These are phyloP conservation scores for Periglandula ipomoeae DNA, from an alignment of 2,329 filamentous ascomycete species.

Conservation along the genomic window DNA sequence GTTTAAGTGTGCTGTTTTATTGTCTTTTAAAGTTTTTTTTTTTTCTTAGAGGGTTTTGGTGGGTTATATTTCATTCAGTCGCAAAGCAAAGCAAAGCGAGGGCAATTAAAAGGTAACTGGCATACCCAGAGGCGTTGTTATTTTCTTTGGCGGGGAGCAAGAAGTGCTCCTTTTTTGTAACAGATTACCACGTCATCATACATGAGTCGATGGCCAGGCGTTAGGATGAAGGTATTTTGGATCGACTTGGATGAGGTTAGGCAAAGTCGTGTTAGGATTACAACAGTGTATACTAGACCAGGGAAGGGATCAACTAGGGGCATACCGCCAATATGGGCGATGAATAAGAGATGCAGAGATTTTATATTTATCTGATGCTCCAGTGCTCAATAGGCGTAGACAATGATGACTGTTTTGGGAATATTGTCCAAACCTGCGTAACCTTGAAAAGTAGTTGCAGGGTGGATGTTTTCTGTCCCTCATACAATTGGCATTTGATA, in stretches of 20 bases:
- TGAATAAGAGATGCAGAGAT: background rate
- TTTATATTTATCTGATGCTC: too few species aligned
- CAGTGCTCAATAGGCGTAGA: too few species aligned
- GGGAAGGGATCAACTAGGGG: too few species aligned
- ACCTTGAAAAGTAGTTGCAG: too few species aligned
- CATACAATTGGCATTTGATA: too few species aligned
- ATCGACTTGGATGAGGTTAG: conserved; percentile 3
- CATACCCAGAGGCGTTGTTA: conserved; percentile 5
- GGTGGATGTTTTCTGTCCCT: too few species aligned
- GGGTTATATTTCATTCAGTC: background rate
- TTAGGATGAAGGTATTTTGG: conserved; percentile 4
- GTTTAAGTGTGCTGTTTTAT: background rate
- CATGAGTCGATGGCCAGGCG: background rate
- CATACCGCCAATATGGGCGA: background rate
- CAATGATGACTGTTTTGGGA: too few species aligned
- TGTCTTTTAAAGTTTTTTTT: background rate
- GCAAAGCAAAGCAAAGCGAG: background rate
- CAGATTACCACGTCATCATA: background rate
- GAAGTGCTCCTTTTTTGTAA: background rate
- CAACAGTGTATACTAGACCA: background rate
- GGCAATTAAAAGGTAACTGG: background rate
- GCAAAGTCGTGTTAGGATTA: background rate
- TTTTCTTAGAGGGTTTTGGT: background rate
- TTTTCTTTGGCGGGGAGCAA: background rate
- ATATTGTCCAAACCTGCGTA: too few species aligned